Evolutionary conservation across 169 alveolate genomes (phyloP).

Genomic region (Eimeria maxima): DNA sequence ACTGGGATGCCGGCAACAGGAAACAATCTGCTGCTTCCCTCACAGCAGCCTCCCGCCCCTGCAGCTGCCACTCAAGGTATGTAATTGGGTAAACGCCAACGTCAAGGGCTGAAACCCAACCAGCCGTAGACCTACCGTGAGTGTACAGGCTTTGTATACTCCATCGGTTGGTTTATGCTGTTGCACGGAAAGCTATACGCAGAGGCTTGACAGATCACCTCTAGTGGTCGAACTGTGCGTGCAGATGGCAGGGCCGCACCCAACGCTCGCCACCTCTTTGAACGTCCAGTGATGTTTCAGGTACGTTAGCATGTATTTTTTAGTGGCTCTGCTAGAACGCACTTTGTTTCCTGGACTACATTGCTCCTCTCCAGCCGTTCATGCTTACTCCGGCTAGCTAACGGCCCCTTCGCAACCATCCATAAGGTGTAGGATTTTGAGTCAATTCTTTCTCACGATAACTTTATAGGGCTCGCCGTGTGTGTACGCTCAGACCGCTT

Average conservation of each 20-base stretch:
- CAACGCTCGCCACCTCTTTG: constrained; percentile 73
- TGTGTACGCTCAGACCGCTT: constrained; percentile 18
- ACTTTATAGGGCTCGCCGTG: not conserved
- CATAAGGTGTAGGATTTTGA: not conserved
- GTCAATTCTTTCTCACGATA: not conserved
- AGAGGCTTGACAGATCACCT: not conserved
- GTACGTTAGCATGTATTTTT: not conserved
- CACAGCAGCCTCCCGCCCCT: constrained; percentile 71
- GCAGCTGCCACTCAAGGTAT: constrained; percentile 44
- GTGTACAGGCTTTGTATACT: not conserved
- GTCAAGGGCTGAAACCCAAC: not conserved
- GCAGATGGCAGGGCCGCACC: constrained; percentile 56
- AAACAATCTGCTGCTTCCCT: not conserved
- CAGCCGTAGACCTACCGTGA: not conserved
- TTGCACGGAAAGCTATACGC: not conserved
- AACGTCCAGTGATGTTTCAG: constrained; percentile 70
- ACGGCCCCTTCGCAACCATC: not conserved
- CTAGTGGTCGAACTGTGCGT: not conserved
- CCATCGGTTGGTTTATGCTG: not conserved
- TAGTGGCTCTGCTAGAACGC: not conserved
- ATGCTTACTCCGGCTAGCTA: not conserved
- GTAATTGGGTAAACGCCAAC: not conserved
- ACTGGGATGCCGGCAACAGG: not conserved
- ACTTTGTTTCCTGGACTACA: not conserved
- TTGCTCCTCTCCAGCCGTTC: not conserved